Base-by-base conservation (phyloP, 495 filamentous ascomycete genomes). In the Achaetomiella virescens region DNA sequence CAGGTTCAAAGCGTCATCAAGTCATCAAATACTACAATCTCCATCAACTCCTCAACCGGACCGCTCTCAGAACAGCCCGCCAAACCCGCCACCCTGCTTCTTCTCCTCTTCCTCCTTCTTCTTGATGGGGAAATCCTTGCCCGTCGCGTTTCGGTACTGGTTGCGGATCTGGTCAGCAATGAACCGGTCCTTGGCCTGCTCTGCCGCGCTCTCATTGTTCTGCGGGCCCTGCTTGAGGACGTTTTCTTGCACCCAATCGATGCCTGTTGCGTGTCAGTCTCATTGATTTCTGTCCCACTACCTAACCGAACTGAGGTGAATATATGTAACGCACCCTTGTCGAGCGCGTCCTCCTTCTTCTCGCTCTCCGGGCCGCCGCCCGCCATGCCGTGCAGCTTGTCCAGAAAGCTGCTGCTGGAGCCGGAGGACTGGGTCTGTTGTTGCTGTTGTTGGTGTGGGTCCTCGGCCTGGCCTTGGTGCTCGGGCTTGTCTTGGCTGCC, bases 151-250 rank as follows among this genome's bases (percentile, higher is more conserved):
- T 77, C 84, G 84, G 70, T 84, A 88, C 66, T 82, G 72, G 2
- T 68, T 67, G 18, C 86, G 78, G 55, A 89, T 82, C 67, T 78
- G 74, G 44, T 84, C 76, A 4, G 80, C 79, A 48, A 86, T 84
- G 68, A 80, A 63, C 67, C 87, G 82, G 64, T 89, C 86, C 73
- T 89, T 88, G 61, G 82, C 84, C 65, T 90, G 86, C 68, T 90
- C 86, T 35, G 78, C 66, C 7, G 85, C 85, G 51, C 72, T 80
- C 71, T 89, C 86, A 71, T 89, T 88, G 71, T 75, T 70, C 70
- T 90, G 86, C 20, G 75, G 59, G 6, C 85, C 86, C 55, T 78
- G 70, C 31, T 82, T 83, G n/a, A 89, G 50, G 60, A 85, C 61
- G 22, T 84, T 75, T 63, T 89, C 79, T 63, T 90, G 86, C 6